Evolutionary conservation across 176 grass and related monocot species (phyloP), one percentile per base, ranked within the genome.

Genomic region (Avena atlantica): DNA sequence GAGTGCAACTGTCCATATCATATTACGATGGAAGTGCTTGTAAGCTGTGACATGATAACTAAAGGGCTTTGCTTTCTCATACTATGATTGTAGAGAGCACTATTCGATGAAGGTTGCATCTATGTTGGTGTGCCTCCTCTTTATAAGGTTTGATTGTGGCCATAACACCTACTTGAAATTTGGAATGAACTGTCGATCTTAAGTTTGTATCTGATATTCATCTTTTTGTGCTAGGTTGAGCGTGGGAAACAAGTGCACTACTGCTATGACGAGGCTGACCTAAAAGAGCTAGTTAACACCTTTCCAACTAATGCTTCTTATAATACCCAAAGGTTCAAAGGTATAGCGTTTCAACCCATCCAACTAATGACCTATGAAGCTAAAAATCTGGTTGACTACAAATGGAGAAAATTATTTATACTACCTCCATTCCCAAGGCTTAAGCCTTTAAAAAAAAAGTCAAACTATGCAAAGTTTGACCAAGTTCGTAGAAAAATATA

Each of bases 91-190:
- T 77, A 99, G 97, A 99, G 84, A 93, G 76, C 97, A 78, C 86
- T 99, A 49, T 99, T 99, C 17, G 94, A 99, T 85, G 94, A 99
- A 94, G 92, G 97, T 81, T 96, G 89, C 87, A 96, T 99, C 66
- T 99, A 96, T 44, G 97, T 99, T 77, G 94, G 94, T 53, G 97
- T 99, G 24, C 97, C 97, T 78, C 97, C 97, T 84, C 94, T 99
- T 74, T 99, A 96, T 65, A 99, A 99, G 92, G 97, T 95, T 77
- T 34, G 65, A 53, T 84, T 59, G 14, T 82, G 78, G 47, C 45
- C 40, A 45, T 2, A 57, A 20, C 71, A 71, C 70, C 48, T 59
- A 48, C 17, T 19, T 53, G 6, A 53, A 65, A 42, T 75, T 65
- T 84, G 79, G 60, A 81, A 61, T 47, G 7, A 72, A 21, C 0